Evolutionary conservation across 129 eudicot species (phyloP).

Genomic region (Saussurea involucrata): DNA sequence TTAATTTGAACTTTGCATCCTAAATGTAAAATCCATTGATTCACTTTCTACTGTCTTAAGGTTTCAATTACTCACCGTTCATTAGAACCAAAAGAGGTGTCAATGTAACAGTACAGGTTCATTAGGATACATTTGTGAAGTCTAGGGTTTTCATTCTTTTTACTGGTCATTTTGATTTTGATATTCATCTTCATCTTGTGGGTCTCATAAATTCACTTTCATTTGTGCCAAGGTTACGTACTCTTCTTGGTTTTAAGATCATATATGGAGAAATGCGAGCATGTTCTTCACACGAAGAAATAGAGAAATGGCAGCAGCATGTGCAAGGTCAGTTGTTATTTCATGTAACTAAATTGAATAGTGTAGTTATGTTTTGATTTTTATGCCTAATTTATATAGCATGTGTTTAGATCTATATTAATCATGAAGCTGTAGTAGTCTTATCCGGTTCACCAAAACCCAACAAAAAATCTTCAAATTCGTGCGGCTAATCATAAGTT

Average conservation of each 20-base stretch:
- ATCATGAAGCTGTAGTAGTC: neutral
- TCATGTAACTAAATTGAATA: neutral
- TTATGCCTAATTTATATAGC: neutral
- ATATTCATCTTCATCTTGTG: neutral
- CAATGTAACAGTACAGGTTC: neutral
- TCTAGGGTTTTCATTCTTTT: neutral
- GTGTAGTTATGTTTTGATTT: neutral
- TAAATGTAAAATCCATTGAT: neutral
- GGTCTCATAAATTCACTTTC: neutral
- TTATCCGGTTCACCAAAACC: neutral
- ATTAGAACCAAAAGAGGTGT: neutral
- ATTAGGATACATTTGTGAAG: neutral
- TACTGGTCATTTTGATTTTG: neutral
- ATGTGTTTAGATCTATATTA: neutral
- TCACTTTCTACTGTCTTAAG: neutral
- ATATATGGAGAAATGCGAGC: neutral
- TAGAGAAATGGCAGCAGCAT: neutral
- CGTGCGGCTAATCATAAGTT: neutral
- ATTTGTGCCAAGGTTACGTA: neutral
- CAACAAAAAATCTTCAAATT: neutral
- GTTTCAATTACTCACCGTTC: neutral
- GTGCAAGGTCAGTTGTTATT: constrained; percentile 5
- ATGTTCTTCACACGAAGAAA: neutral
- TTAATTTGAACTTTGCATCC: neutral
- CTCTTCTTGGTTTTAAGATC: neutral